Base-by-base conservation (phyloP, 2,329 filamentous ascomycete species). In the Pseudocercospora cruenta region DNA sequence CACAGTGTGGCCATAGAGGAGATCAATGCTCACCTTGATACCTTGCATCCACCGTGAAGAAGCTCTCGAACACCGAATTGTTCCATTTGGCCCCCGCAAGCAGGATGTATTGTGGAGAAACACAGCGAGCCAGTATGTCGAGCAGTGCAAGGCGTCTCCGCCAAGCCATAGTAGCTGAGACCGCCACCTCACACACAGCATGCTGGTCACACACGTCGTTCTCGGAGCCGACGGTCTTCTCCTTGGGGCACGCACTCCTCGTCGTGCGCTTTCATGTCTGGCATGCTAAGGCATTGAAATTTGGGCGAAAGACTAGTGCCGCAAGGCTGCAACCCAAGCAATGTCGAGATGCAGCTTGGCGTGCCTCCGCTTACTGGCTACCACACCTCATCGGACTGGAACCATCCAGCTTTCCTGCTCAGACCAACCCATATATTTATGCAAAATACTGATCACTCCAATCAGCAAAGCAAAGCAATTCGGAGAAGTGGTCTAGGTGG, bases 11-110 rank as follows among this genome's bases (percentile, higher is more conserved):
- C 70, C 5, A 75, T 78, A 57, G 66, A 72, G 47, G 62, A 73
- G 4, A 80, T 82, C 62, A 81, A 81, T 63, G 69, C 76, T 60
- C 80, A 82, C 70, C 69, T 82, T 1, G 80, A 82, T 61, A 53
- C 62, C 14, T 54, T 61, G 51, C 73, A 73, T 67, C 49, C 61
- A 31, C 26, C 51, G n/a, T 63, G 31, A 64, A 33, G 24, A 43
- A 45, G 33, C 57, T 51, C 39, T 8, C 4, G 3, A 6, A 43
- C 16, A 43, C 6, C 14, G 3, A n/a, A 7, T 7, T 5, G 2
- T 4, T 7, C 36, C 36, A 19, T 19, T 19, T 3, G 8, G 16
- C 39, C 8, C 16, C 39, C 16, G n/a, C 39, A 43, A n/a, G 39
- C 16, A 43, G 39, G 39, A 2, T 3, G 1, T 19, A 4, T 43